Conservation (phyloP, 495 filamentous ascomycete genomes). For the Melanomma pulvis-pyrius region DNA sequence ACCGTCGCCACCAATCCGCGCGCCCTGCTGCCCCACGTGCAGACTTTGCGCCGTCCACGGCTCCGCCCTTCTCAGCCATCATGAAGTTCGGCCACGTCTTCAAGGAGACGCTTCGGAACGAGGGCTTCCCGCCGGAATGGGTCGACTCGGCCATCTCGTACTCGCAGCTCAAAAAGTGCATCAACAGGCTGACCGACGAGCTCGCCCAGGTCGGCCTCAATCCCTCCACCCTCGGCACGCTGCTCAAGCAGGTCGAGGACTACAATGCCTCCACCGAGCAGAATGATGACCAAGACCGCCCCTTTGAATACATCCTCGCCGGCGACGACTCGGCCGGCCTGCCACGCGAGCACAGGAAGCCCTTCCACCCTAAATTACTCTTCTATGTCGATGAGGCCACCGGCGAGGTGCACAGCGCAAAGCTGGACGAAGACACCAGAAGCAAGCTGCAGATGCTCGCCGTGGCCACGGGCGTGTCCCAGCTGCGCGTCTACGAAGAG, state of each 20-base stretch:
- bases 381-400: conserved; percentile 57
- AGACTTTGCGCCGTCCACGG: conserved; percentile 20
- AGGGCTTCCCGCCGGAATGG: conserved; percentile 65
- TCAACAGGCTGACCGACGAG: conserved; percentile 67
- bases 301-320: conserved; percentile 38
- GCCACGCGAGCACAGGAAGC: background rate
- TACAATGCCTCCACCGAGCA: conserved; percentile 17
- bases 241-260: conserved; percentile 46
- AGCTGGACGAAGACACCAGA: conserved; percentile 57
- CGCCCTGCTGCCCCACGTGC: conserved; percentile 24
- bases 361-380: conserved; percentile 61
- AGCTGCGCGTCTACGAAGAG: conserved; percentile 35
- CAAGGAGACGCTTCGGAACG: conserved; percentile 58
- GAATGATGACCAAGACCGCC: conserved; percentile 18
- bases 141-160: conserved; percentile 71
- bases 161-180: conserved; percentile 72
- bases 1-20: conserved; percentile 18
- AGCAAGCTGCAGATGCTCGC: conserved; percentile 56
- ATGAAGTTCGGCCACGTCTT: conserved; percentile 82
- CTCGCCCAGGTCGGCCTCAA: conserved; percentile 63
- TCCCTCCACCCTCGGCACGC: conserved; percentile 57
- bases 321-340: background rate
- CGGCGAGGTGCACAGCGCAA: conserved; percentile 59
- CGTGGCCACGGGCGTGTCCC: conserved; percentile 32
- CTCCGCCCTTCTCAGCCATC: background rate